Evolutionary conservation across 1,284 basidiomycete genomes (phyloP).

Genomic region (Rhodotorula mucilaginosa): DNA sequence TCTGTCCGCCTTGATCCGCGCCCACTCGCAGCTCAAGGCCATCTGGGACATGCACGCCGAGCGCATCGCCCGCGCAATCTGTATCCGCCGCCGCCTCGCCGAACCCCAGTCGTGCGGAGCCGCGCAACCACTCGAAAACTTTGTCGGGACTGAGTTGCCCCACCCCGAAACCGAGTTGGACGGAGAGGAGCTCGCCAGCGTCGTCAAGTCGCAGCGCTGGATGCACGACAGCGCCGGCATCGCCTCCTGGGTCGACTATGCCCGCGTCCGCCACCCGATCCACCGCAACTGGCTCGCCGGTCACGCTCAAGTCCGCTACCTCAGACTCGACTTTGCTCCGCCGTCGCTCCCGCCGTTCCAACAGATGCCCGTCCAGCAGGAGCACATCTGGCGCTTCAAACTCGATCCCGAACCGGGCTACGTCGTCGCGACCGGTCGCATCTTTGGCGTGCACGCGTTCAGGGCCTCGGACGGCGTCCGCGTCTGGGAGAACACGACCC

Average conservation of each 20-base stretch:
- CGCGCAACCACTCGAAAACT: neutral
- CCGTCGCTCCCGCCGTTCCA: neutral
- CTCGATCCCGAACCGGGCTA: slow-evolving; percentile 2
- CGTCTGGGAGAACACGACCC: neutral
- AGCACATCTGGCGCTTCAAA: slow-evolving; percentile 25
- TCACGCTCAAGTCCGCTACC: no score
- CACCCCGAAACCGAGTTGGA: neutral
- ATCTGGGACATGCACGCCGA: slow-evolving; percentile 1
- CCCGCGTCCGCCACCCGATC: neutral
- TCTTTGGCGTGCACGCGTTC: slow-evolving; percentile 8
- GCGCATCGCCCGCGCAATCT: slow-evolving; percentile 14
- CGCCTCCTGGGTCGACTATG: slow-evolving; percentile 4
- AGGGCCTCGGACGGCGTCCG: neutral
- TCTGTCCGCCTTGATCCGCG: neutral
- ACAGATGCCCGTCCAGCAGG: neutral
- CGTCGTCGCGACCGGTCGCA: slow-evolving; percentile 13
- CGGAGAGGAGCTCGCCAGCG: neutral
- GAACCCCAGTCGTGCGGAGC: slow-evolving; percentile 12
- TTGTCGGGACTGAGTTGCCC: neutral
- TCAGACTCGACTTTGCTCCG: neutral
- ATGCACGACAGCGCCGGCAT: neutral
- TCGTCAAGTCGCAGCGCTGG: neutral
- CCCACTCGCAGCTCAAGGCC: slow-evolving; percentile 2
- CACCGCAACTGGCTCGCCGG: slow-evolving; percentile 18
- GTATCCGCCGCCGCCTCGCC: slow-evolving; percentile 6